These are phyloP conservation scores for Magnusiomyces ingens DNA, from an alignment of 1,139 yeast species.

Conservation along the genomic window DNA sequence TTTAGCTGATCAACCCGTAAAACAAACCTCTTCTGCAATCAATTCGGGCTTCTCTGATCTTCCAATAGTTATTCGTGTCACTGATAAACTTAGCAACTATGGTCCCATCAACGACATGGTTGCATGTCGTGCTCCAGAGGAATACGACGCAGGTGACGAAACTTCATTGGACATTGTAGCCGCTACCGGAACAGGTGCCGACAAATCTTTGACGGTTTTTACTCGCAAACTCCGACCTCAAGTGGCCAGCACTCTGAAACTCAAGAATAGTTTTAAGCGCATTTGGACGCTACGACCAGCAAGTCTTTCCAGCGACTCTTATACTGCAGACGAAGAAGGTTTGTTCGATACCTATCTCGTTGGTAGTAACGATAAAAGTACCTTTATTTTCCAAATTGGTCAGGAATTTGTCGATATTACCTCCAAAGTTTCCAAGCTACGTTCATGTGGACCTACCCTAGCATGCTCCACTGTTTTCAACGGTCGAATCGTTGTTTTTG, in stretches of 20 bases:
- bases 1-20: conserved; percentile 30
- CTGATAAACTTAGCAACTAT: conserved; percentile 54
- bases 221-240: conserved; percentile 68
- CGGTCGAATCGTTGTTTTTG: conserved; percentile 62
- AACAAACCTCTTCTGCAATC: conserved; percentile 7
- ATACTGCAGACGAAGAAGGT: conserved; percentile 5
- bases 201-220: conserved; percentile 55
- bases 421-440: conserved; percentile 46
- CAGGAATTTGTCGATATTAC: conserved; percentile 61
- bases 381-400: conserved; percentile 62
- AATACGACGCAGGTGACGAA: conserved; percentile 51
- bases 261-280: conserved; percentile 26
- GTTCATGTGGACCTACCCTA: conserved; percentile 57
- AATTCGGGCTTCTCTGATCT: conserved; percentile 10
- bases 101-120: conserved; percentile 76
- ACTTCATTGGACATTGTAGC: conserved; percentile 54
- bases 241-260: conserved; percentile 72
- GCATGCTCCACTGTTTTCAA: conserved; percentile 57
- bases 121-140: conserved; percentile 50
- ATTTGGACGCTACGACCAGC: conserved; percentile 33
- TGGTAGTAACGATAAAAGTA: conserved; percentile 42
- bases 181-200: conserved; percentile 57
- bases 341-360: conserved; percentile 51
- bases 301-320: conserved; percentile 9
- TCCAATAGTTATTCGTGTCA: conserved; percentile 25